Evolutionary conservation across 768 basidiomycete genomes (phyloP).

Genomic region (Grammothele lineata): DNA sequence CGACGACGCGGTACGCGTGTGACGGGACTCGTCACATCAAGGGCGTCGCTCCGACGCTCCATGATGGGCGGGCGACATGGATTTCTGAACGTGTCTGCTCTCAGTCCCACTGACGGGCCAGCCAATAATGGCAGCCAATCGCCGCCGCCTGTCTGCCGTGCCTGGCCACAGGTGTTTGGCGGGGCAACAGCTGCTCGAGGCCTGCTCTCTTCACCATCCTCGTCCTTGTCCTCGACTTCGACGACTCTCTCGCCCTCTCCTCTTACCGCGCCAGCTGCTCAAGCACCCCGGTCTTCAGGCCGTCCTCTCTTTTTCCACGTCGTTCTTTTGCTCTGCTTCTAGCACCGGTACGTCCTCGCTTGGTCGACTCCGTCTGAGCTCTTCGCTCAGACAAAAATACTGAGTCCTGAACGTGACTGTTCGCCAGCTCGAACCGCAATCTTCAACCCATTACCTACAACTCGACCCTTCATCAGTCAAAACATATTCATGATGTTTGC

Average conservation of each 20-base stretch:
- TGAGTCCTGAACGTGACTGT: background rate
- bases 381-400: background rate
- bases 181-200: no score
- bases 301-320: conserved; percentile 7
- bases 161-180: no score
- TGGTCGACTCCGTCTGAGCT: background rate
- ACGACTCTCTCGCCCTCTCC: conserved; percentile 7
- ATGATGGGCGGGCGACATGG: no score
- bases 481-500: conserved; percentile 19
- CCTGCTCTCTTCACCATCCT: conserved; percentile 7
- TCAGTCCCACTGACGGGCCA: no score
- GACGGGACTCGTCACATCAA: no score
- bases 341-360: background rate
- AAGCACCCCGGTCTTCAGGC: background rate
- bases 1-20: no score
- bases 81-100: no score
- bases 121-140: no score
- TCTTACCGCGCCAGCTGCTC: background rate
- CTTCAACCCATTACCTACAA: background rate
- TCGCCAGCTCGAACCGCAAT: conserved; percentile 1
- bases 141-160: no score
- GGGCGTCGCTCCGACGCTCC: no score
- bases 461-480: background rate
- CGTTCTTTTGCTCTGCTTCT: conserved; percentile 9
- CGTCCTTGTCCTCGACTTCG: conserved; percentile 8